These are phyloP conservation scores for Zoysia pacifica DNA, from an alignment of 176 grass and related monocot species.

Conservation along the genomic window DNA sequence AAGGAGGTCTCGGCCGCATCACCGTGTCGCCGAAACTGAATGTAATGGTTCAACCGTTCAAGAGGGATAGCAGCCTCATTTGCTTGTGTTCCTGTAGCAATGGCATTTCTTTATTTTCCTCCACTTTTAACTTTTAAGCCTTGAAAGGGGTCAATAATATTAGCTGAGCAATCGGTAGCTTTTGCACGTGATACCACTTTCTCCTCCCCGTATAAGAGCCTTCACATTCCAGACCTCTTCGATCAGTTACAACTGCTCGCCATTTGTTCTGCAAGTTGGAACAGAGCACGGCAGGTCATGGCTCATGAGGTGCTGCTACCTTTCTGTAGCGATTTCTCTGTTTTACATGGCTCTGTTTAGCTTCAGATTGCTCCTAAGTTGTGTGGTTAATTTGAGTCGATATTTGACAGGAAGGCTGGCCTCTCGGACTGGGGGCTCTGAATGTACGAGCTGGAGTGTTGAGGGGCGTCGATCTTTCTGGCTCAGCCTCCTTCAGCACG, in stretches of 20 bases:
- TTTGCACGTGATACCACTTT: conserved; percentile 30
- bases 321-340: background rate
- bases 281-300: conserved; percentile 21
- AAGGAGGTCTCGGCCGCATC: too few relatives aligned
- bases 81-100: background rate
- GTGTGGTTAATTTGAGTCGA: background rate
- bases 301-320: conserved; percentile 41
- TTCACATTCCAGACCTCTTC: background rate
- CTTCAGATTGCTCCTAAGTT: background rate
- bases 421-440: conserved; percentile 60
- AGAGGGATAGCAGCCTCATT: background rate
- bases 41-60: background rate
- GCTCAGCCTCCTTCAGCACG: conserved; percentile 51
- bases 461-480: conserved; percentile 37
- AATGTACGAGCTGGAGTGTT: conserved; percentile 36
- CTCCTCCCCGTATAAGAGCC: background rate
- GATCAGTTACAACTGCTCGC: background rate
- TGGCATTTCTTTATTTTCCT: conserved; percentile 14
- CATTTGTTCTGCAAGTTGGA: background rate
- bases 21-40: background rate
- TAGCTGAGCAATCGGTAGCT: background rate
- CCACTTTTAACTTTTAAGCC: background rate
- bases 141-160: background rate
- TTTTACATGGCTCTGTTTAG: background rate
- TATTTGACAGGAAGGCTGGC: conserved; percentile 64